Conservation (phyloP, 2,329 filamentous ascomycete genomes). For the Chaetomium sp. region DNA sequence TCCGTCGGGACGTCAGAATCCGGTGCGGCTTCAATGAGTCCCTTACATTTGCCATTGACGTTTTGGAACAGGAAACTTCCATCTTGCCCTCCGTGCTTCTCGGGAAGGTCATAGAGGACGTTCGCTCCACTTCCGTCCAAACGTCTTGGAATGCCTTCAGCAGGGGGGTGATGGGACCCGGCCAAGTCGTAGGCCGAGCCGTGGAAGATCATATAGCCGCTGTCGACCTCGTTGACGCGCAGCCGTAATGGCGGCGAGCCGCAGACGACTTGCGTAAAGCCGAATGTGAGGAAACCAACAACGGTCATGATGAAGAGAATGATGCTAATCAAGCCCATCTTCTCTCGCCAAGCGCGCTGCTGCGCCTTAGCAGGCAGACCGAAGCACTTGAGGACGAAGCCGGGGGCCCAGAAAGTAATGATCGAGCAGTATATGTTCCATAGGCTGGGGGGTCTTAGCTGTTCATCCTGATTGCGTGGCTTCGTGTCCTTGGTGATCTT, state of each 20-base stretch:
- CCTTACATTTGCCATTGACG: conserved; percentile 95
- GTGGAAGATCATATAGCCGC: conserved; percentile 93
- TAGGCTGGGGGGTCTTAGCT: conserved; percentile 70
- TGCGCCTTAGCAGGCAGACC: conserved; percentile 81
- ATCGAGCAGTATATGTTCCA: conserved; percentile 96
- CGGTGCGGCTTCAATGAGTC: conserved; percentile 65
- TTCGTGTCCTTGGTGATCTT: conserved; percentile 57
- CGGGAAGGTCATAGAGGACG: conserved; percentile 77
- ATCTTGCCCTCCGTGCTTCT: conserved; percentile 80
- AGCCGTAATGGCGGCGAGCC: conserved; percentile 64
- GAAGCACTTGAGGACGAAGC: conserved; percentile 76
- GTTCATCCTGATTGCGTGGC: conserved; percentile 49
- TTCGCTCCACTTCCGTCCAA: conserved; percentile 54
- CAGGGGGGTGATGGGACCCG: conserved; percentile 69
- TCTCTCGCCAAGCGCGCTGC: conserved; percentile 91
- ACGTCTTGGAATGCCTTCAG: conserved; percentile 63
- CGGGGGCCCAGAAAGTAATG: conserved; percentile 90
- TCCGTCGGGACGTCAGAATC: conserved; percentile 77
- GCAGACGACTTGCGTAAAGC: conserved; percentile 87
- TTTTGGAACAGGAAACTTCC: conserved; percentile 98
- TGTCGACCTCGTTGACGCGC: conserved; percentile 72
- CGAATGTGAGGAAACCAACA: conserved; percentile 94
- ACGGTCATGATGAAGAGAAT: conserved; percentile 81
- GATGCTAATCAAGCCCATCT: conserved; percentile 93
- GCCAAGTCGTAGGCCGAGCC: conserved; percentile 82